These are phyloP conservation scores for Eutrema yunnanense DNA, from an alignment of 345 rosid genomes.

Conservation along the genomic window DNA sequence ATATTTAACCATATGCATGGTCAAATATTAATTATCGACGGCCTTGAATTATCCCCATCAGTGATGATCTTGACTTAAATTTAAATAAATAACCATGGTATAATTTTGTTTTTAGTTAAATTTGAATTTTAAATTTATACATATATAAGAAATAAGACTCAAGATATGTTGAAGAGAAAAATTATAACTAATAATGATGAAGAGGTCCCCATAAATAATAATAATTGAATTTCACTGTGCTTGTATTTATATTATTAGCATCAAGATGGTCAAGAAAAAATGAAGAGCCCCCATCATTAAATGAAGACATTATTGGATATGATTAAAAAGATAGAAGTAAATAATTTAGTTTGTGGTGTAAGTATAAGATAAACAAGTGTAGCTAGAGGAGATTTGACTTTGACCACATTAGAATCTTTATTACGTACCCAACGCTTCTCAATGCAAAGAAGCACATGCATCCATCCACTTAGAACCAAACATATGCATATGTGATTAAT, in stretches of 20 bases:
- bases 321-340: slow-evolving; percentile 10
- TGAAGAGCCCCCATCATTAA: slow-evolving; percentile 8
- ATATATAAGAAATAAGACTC: background rate
- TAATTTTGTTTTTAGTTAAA: no score
- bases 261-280: background rate
- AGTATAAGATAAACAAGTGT: background rate
- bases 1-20: no score
- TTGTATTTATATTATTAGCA: background rate
- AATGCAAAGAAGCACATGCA: slow-evolving; percentile 30
- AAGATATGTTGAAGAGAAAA: background rate
- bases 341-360: slow-evolving; percentile 10
- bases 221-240: background rate
- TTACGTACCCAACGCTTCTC: slow-evolving; percentile 18
- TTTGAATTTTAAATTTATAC: no score
- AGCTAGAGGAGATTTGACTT: slow-evolving; percentile 18
- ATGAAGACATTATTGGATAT: slow-evolving; percentile 14
- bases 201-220: background rate
- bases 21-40: no score
- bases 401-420: slow-evolving; percentile 19
- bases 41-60: no score
- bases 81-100: no score
- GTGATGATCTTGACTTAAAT: no score
- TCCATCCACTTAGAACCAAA: slow-evolving; percentile 9
- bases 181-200: background rate
- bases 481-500: slow-evolving; percentile 29